Conservation (phyloP, 768 basidiomycete species). For the Pseudohyphozyma bogoriensis region DNA sequence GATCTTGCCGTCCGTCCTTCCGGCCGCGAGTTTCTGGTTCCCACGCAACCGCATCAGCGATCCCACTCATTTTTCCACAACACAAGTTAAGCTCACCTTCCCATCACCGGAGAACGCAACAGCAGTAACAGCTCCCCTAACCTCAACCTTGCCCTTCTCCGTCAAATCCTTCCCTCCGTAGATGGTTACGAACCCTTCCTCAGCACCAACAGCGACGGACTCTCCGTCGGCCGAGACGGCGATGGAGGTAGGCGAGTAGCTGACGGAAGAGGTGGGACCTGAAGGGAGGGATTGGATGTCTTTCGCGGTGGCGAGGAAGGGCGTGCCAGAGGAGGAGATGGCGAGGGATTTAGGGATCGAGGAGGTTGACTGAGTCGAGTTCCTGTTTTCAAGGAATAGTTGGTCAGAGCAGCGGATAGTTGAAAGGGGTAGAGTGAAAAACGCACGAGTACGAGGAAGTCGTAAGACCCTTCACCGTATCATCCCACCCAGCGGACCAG, state of each 20-base stretch:
- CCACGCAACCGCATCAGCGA: too few relatives aligned
- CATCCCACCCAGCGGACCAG: constrained; percentile 14
- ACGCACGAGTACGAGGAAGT: not conserved
- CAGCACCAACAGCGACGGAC: constrained; percentile 19
- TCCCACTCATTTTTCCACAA: constrained; percentile 39
- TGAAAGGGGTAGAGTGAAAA: not conserved
- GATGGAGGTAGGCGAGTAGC: constrained; percentile 43
- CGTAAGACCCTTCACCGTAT: constrained; percentile 13
- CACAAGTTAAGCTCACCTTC: too few relatives aligned
- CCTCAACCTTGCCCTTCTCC: constrained; percentile 51
- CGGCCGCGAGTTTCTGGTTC: constrained; percentile 56
- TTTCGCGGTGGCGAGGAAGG: constrained; percentile 43
- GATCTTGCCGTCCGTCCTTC: constrained; percentile 36
- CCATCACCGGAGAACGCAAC: constrained; percentile 70
- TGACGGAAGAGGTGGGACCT: constrained; percentile 30
- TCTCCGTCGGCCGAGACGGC: constrained; percentile 6
- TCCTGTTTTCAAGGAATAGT: not conserved
- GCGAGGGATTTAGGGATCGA: constrained; percentile 17
- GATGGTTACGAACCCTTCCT: too few relatives aligned
- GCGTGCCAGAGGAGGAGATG: not conserved
- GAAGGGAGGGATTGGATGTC: constrained; percentile 29
- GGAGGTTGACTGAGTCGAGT: constrained; percentile 6
- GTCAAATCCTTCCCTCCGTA: constrained; percentile 58
- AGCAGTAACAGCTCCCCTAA: constrained; percentile 55
- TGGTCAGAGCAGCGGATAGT: too few relatives aligned